Evolutionary conservation across 2,329 filamentous ascomycete genomes (phyloP).

Genomic region (Raffaelea arxii): DNA sequence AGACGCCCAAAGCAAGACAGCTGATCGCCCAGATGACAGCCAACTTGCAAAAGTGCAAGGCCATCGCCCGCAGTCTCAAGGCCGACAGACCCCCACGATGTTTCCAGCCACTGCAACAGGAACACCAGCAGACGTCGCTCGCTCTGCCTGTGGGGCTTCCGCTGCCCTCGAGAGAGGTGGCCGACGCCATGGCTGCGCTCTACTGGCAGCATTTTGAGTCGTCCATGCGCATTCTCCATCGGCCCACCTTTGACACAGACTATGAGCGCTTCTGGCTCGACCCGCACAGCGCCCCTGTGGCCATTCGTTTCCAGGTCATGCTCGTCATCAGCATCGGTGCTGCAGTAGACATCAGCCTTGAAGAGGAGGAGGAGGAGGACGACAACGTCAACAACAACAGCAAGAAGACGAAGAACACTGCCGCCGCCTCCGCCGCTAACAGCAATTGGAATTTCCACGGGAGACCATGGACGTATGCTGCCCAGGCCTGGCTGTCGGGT

Average conservation of each 20-base stretch:
- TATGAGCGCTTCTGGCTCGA: constrained; percentile 37
- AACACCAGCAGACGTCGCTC: constrained; percentile 14
- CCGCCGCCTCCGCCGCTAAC: too few relatives aligned
- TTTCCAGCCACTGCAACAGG: too few relatives aligned
- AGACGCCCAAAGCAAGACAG: constrained; percentile 14
- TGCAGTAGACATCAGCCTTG: constrained; percentile 17
- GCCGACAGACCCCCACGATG: constrained; percentile 22
- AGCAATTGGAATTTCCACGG: too few relatives aligned
- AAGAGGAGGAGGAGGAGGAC: constrained; percentile 12
- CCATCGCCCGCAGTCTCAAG: constrained; percentile 21
- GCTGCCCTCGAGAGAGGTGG: constrained; percentile 19
- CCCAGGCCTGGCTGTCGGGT: constrained; percentile 30
- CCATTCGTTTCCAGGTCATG: constrained; percentile 24
- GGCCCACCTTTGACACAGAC: constrained; percentile 39
- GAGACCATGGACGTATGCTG: constrained; percentile 32
- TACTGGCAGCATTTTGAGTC: constrained; percentile 43
- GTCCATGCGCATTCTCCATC: constrained; percentile 41
- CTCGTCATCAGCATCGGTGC: constrained; percentile 32
- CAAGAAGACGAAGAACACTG: too few relatives aligned
- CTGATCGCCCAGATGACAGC: constrained; percentile 18
- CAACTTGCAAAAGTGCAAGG: constrained; percentile 24
- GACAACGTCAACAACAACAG: constrained; percentile 17
- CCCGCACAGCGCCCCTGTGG: constrained; percentile 15
- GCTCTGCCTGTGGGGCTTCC: background rate
- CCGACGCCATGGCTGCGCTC: constrained; percentile 30